These are phyloP conservation scores for Pyrus pyrifolia DNA, from an alignment of 306 rosid species.

Conservation along the genomic window DNA sequence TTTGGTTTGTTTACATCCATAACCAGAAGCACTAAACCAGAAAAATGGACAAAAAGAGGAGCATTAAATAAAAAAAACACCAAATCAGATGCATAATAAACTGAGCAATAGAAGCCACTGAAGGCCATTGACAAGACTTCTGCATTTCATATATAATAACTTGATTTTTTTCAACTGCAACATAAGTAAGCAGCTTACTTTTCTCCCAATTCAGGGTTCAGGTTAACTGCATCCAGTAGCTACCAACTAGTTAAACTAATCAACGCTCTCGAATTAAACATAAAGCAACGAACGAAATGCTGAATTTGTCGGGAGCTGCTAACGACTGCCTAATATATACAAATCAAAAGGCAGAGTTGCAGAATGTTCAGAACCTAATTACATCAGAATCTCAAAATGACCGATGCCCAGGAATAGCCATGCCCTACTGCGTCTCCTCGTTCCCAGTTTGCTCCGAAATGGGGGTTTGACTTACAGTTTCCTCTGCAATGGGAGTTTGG, in stretches of 20 bases:
- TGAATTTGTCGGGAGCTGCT: background rate
- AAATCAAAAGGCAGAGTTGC: constrained; percentile 24
- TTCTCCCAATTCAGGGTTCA: constrained; percentile 4
- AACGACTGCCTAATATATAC: constrained; percentile 35
- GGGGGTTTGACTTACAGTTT: background rate
- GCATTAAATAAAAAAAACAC: background rate
- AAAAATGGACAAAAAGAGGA: background rate
- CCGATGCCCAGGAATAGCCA: background rate
- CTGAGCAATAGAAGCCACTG: background rate
- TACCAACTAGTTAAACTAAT: background rate
- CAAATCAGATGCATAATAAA: background rate
- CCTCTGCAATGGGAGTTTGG: background rate
- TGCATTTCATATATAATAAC: background rate
- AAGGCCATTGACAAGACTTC: background rate
- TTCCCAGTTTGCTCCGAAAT: constrained; percentile 19
- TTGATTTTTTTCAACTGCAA: background rate
- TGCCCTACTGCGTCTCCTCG: constrained; percentile 11
- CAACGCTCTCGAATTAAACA: background rate
- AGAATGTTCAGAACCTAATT: background rate
- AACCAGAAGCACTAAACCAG: too few species aligned
- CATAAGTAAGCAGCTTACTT: background rate
- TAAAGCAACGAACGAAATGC: background rate
- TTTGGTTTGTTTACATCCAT: too few species aligned
- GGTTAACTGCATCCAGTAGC: background rate
- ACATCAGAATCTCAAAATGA: background rate